A percentile compares a stretch with the other conserved stretches of the same genome.
phyloP scores from a whole-genome alignment of 2,329 filamentous ascomycete genomes.

The Fusarium napiforme region DNA sequence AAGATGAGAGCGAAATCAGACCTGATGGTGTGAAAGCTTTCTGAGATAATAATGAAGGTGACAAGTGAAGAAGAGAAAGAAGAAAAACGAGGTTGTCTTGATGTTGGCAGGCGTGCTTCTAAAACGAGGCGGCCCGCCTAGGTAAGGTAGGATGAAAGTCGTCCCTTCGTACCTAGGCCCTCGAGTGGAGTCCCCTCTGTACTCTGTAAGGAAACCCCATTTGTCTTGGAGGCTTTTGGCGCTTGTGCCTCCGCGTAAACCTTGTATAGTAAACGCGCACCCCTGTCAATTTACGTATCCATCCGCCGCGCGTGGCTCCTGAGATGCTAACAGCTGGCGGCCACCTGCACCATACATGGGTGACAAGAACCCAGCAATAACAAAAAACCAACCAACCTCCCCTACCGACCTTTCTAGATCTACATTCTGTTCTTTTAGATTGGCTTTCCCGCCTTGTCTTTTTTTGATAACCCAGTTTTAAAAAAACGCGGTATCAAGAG shows the following conservation, averaged over 20 bases:
- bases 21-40: neutral
- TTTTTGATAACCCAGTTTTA: constrained; percentile 13
- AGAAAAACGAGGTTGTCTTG: constrained; percentile 35
- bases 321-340: constrained; percentile 20
- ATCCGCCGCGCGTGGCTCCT: constrained; percentile 16
- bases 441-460: constrained; percentile 30
- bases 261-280: constrained; percentile 41
- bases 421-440: constrained; percentile 15
- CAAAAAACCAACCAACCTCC: constrained; percentile 28
- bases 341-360: neutral
- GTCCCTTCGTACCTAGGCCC: constrained; percentile 28
- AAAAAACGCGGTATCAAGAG: constrained; percentile 17
- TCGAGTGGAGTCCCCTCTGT: constrained; percentile 33
- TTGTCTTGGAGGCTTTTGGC: constrained; percentile 26
- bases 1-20: neutral
- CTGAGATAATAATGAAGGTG: constrained; percentile 12
- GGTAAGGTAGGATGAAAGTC: constrained; percentile 10
- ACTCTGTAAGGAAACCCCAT: constrained; percentile 18
- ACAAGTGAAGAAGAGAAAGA: constrained; percentile 17
- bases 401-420: constrained; percentile 27
- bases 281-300: constrained; percentile 30
- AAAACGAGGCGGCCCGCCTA: constrained; percentile 43
- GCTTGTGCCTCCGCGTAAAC: constrained; percentile 48
- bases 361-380: constrained; percentile 18
- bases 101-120: constrained; percentile 39